These are phyloP conservation scores for Tillandsia fasciculata DNA, from an alignment of 176 grass and related monocot species.

Conservation along the genomic window DNA sequence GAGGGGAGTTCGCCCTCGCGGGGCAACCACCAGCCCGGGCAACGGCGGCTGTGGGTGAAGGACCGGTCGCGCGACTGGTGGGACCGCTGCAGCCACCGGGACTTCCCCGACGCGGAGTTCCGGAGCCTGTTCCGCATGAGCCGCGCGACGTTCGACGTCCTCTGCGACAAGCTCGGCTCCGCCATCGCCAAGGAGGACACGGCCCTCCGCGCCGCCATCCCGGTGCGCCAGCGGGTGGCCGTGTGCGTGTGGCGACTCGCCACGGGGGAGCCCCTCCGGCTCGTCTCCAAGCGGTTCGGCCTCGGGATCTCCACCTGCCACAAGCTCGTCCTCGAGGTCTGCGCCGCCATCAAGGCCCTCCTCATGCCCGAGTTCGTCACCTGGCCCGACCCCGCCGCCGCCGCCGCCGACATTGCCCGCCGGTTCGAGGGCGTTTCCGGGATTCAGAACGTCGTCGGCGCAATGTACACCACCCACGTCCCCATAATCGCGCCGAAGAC, in stretches of 20 bases:
- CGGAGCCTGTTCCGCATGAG: conserved; percentile 72
- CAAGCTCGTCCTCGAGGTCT: conserved; percentile 86
- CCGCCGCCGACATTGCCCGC: conserved; percentile 7
- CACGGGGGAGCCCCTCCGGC: conserved; percentile 61
- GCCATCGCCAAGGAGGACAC: conserved; percentile 84
- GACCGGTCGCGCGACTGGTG: conserved; percentile 58
- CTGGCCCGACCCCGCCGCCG: conserved; percentile 33
- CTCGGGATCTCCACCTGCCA: conserved; percentile 86
- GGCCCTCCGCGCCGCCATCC: conserved; percentile 66
- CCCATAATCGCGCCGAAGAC: conserved; percentile 78
- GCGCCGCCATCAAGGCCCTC: conserved; percentile 50
- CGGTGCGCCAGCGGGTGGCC: conserved; percentile 69
- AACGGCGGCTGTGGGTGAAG: conserved; percentile 61
- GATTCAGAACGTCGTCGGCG: conserved; percentile 54
- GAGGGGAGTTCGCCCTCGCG: background rate
- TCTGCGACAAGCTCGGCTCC: conserved; percentile 53
- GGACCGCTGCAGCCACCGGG: conserved; percentile 45
- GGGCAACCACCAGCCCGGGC: background rate
- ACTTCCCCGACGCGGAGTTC: conserved; percentile 56
- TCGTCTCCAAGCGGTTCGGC: conserved; percentile 61
- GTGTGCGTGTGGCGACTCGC: conserved; percentile 80
- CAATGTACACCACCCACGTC: conserved; percentile 77
- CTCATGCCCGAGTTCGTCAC: conserved; percentile 51
- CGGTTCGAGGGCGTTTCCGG: conserved; percentile 39
- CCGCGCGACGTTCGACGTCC: conserved; percentile 43